Conservation (phyloP, 192 early-diverging fungal genomes). For the Phlyctochytrium arcticum region DNA sequence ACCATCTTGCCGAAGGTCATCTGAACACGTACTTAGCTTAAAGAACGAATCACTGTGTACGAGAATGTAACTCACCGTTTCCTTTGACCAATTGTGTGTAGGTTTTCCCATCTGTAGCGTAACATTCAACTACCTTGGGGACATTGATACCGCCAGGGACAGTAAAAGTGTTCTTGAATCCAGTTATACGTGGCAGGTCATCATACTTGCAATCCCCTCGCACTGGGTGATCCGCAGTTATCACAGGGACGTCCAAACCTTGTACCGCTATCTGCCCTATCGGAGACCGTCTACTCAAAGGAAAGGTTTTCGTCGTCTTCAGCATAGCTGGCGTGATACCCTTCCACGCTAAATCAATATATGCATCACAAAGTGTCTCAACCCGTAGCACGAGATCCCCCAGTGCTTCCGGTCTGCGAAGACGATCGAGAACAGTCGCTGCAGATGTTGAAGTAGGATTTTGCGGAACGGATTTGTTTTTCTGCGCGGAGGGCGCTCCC, state of each 20-base stretch:
- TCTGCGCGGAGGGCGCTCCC: not conserved
- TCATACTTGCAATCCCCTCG: conserved; percentile 19
- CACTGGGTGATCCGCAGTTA: conserved; percentile 32
- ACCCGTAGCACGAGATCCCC: conserved; percentile 25
- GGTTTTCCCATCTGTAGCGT: conserved; percentile 31
- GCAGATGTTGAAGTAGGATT: conserved; percentile 25
- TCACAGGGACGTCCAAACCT: conserved; percentile 31
- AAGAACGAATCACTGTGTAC: not conserved
- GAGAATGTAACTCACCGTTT: conserved; percentile 19
- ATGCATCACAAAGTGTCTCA: conserved; percentile 39
- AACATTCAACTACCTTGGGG: conserved; percentile 40
- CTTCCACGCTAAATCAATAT: conserved; percentile 36
- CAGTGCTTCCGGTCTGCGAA: conserved; percentile 11
- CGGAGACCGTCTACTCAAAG: conserved; percentile 17
- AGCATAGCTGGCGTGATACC: conserved; percentile 1
- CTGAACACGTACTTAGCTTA: conserved; percentile 18
- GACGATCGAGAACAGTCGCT: conserved; percentile 11
- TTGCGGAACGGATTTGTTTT: not conserved
- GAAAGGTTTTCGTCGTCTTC: not conserved
- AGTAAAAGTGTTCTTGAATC: conserved; percentile 29
- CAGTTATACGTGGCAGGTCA: conserved; percentile 26
- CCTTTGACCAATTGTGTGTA: conserved; percentile 49
- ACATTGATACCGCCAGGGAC: conserved; percentile 46
- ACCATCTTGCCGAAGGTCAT: conserved; percentile 75
- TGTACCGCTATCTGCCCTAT: conserved; percentile 20